Evolutionary conservation across 495 filamentous ascomycete genomes (phyloP).

Genomic region (Daldinia loculata): DNA sequence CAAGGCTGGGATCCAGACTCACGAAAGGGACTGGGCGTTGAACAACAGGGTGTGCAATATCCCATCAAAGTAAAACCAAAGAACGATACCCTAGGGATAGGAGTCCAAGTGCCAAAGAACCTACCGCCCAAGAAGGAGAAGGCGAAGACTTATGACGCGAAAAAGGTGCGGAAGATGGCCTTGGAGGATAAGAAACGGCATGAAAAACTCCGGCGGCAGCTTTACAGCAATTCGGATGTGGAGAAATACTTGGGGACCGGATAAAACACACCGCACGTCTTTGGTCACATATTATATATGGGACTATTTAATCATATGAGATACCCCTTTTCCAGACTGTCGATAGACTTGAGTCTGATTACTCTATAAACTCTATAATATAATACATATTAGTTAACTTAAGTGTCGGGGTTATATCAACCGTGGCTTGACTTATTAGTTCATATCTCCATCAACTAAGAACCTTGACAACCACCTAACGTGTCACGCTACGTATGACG

Average conservation of each 20-base stretch:
- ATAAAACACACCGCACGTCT: slow-evolving; percentile 20
- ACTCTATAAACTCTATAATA: background rate
- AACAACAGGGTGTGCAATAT: slow-evolving; percentile 75
- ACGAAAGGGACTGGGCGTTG: slow-evolving; percentile 73
- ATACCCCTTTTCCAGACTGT: slow-evolving; percentile 34
- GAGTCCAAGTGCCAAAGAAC: slow-evolving; percentile 57
- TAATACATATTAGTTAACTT: background rate
- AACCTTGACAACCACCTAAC: background rate
- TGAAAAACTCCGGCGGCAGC: slow-evolving; percentile 69
- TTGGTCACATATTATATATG: background rate
- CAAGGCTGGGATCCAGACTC: slow-evolving; percentile 92
- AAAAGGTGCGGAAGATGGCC: slow-evolving; percentile 69
- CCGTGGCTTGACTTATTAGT: background rate
- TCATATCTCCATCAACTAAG: background rate
- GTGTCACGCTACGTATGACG: slow-evolving; percentile 7
- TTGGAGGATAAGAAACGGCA: slow-evolving; percentile 67
- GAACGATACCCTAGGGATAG: slow-evolving; percentile 77
- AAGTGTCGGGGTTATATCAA: background rate
- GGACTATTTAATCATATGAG: slow-evolving; percentile 20
- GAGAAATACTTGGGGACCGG: slow-evolving; percentile 72
- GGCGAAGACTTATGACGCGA: slow-evolving; percentile 71
- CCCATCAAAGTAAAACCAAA: slow-evolving; percentile 80
- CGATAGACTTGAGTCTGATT: background rate
- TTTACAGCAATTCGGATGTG: slow-evolving; percentile 75
- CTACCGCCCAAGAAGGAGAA: slow-evolving; percentile 58